Base-by-base conservation (phyloP, 345 rosid genomes). In the Citrus mangshanensis region DNA sequence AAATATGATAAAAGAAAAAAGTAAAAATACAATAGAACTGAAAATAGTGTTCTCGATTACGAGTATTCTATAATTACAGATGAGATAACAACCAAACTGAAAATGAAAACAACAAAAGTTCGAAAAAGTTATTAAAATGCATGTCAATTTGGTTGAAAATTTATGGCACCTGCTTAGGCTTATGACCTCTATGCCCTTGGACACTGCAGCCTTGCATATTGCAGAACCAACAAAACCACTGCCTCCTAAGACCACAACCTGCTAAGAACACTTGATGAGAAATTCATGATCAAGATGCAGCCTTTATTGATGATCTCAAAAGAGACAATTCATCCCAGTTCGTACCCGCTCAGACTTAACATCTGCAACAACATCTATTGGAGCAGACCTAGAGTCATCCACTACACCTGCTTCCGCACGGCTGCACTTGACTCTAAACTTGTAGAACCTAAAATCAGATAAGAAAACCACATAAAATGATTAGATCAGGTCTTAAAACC, bases 151-250 rank as follows among this genome's bases (percentile, higher is more conserved):
- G 72, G 27, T 72, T 51, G 60, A 77, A 75, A 32, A 10, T 59
- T 69, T 68, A 42, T 68, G 38, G 8, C 34, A 95, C 99, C 99
- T 95, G 98, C 87, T 93, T 7, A 95, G 84, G 87, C 98, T 95
- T n/a, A 86, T 76, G 76, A 90, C 94, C 80, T 95, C 99, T 24
- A 95, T 86, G 78, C 97, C 96, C 66, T 88, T 88, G 74, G 90
- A 89, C 68, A 93, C 92, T 66, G 98, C 95, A 78, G 95, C 95
- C 89, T 92, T 95, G 82, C 98, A 95, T 46, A 95, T 88, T 73
- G 98, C 93, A 77, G 98, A 93, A 67, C 98, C 99, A 82, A 93
- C 98, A 75, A 91, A 95, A 73, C 99, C 96, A 65, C 72, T 93
- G 81, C 98, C 97, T 80, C 98, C 98, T 38, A 93, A 75, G 73